Percentiles rank a stretch among this genome's conserved stretches.
Conservation (phyloP, 257 asterid genomes). For the Ilex aquifolium region DNA sequence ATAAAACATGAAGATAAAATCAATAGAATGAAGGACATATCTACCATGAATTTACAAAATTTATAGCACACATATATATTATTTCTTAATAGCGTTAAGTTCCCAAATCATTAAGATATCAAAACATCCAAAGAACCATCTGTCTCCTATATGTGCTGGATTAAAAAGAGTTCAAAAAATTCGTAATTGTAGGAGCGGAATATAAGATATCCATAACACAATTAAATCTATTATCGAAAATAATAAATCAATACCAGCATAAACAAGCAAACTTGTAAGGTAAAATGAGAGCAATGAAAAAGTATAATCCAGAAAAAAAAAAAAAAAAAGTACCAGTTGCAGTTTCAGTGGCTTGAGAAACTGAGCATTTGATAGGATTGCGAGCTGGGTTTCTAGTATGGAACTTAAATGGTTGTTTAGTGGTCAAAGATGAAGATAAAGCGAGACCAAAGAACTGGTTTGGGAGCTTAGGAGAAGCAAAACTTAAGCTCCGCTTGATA, state of each 20-base stretch:
- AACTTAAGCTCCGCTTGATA: conserved; percentile 19
- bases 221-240: not conserved
- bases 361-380: conserved; percentile 63
- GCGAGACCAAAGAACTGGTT: conserved; percentile 43
- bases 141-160: no score
- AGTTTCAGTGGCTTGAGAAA: conserved; percentile 55
- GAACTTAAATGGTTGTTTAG: conserved; percentile 13
- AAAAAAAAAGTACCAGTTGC: conserved; percentile 33
- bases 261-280: not conserved
- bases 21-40: no score
- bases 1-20: no score
- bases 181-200: no score
- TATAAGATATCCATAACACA: not conserved
- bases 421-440: conserved; percentile 26
- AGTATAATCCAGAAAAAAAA: conserved; percentile 1
- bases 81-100: no score
- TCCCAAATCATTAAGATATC: no score
- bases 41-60: no score
- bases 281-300: conserved; percentile 1
- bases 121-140: no score
- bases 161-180: no score
- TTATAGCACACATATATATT: no score
- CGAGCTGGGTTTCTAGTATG: conserved; percentile 26
- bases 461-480: conserved; percentile 39
- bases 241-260: not conserved